Evolutionary conservation across 208 protist genomes (phyloP).

Genomic region (Crithidia fasciculata): DNA sequence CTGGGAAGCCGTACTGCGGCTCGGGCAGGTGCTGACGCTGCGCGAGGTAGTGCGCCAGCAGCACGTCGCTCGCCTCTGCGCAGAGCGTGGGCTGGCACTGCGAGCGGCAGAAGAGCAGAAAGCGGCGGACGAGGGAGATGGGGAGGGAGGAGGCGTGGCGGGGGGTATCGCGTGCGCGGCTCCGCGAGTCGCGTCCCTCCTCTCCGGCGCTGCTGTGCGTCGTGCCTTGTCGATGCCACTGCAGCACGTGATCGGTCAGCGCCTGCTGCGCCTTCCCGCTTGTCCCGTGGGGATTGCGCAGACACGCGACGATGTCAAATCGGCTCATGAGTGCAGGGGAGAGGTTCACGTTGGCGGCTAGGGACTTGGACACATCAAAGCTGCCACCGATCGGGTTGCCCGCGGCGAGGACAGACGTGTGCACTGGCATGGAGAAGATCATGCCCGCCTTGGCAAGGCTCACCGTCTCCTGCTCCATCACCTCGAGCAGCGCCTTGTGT

Average conservation of each 20-base stretch:
- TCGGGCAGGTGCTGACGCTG: conserved; percentile 47
- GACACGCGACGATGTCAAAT: conserved; percentile 98
- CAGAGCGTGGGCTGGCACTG: conserved; percentile 73
- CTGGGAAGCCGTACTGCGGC: conserved; percentile 11
- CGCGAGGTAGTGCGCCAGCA: conserved; percentile 71
- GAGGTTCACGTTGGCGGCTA: conserved; percentile 97
- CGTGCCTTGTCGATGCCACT: conserved; percentile 51
- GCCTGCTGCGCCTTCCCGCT: conserved; percentile 32
- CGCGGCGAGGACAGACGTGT: conserved; percentile 97
- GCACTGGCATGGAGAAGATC: conserved; percentile 97
- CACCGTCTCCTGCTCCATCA: conserved; percentile 99
- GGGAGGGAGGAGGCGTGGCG: conserved; percentile 45
- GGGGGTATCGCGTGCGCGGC: background rate
- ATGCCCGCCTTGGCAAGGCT: conserved; percentile 98
- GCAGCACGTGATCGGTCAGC: conserved; percentile 96
- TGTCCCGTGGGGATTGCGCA: conserved; percentile 50
- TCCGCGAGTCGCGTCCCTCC: background rate
- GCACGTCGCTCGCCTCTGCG: conserved; percentile 58
- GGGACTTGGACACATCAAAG: conserved; percentile 93
- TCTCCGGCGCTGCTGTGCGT: background rate
- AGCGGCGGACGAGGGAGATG: conserved; percentile 63
- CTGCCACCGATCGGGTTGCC: conserved; percentile 97
- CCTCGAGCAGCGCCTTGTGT: conserved; percentile 98
- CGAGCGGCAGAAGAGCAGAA: conserved; percentile 70
- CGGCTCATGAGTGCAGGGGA: conserved; percentile 95